Conservation (phyloP, 768 basidiomycete species). For the Cyathus striatus region DNA sequence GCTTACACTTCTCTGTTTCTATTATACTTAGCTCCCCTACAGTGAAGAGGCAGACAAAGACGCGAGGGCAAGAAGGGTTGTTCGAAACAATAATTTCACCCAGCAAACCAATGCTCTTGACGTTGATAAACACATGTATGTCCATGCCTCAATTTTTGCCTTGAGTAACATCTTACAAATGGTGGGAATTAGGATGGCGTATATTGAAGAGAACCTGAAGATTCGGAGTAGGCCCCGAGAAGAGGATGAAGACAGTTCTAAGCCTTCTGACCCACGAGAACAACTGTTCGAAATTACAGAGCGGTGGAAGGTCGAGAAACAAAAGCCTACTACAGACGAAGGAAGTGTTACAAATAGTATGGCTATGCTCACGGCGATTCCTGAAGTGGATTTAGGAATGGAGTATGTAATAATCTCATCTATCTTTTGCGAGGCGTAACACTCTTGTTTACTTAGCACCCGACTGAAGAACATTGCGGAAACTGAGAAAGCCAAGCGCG, state of each 20-base stretch:
- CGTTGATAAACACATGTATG: constrained; percentile 97
- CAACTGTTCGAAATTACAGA: constrained; percentile 73
- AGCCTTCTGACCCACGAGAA: constrained; percentile 66
- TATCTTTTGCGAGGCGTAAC: not conserved
- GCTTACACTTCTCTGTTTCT: not conserved
- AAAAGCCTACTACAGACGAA: constrained; percentile 65
- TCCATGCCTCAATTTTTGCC: constrained; percentile 6
- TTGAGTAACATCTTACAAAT: not conserved
- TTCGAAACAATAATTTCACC: constrained; percentile 90
- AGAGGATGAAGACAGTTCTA: constrained; percentile 35
- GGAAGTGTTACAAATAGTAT: constrained; percentile 91
- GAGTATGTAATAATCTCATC: constrained; percentile 61
- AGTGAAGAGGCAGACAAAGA: constrained; percentile 65
- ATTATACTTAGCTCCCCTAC: not conserved
- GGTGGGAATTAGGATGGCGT: constrained; percentile 74
- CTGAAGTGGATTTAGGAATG: constrained; percentile 97
- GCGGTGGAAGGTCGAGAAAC: constrained; percentile 55
- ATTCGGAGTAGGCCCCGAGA: constrained; percentile 57
- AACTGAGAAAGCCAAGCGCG: constrained; percentile 92
- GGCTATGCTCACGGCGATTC: constrained; percentile 96
- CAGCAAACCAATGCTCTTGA: constrained; percentile 95
- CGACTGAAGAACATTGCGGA: constrained; percentile 95
- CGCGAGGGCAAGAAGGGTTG: constrained; percentile 66
- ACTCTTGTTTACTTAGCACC: constrained; percentile 39
- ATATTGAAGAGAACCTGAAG: constrained; percentile 91